Percentiles rank a stretch among this genome's conserved stretches.
phyloP scores from a whole-genome alignment of 257 asterid species.

The Prunella vulgaris region DNA sequence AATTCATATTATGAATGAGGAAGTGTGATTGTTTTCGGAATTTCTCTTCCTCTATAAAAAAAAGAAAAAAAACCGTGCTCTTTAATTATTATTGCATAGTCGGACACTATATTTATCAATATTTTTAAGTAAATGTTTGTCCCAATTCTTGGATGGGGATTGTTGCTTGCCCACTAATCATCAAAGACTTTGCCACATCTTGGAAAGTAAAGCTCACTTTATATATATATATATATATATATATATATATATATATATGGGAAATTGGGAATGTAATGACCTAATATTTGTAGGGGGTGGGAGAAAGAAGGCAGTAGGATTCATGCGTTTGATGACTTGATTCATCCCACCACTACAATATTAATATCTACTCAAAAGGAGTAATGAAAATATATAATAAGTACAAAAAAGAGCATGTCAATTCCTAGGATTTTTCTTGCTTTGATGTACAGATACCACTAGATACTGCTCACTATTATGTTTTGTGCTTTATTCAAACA shows the following conservation, averaged over 20 bases:
- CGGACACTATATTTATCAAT: neutral
- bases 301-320: constrained; percentile 6
- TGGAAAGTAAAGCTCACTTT: neutral
- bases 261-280: constrained; percentile 1
- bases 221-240: no score
- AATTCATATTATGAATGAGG: no score
- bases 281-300: constrained; percentile 7
- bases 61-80: no score
- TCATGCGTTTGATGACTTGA: constrained; percentile 7
- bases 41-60: no score
- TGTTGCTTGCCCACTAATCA: neutral
- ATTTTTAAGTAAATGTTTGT: neutral
- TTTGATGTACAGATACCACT: constrained; percentile 6
- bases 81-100: neutral
- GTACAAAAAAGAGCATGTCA: constrained; percentile 10
- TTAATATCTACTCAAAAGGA: neutral
- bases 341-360: constrained; percentile 24
- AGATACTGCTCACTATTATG: neutral
- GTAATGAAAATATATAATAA: constrained; percentile 2
- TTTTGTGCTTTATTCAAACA: constrained; percentile 17
- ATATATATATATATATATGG: neutral
- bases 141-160: neutral
- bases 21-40: no score
- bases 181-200: neutral
- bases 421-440: neutral